A percentile compares a stretch with the other conserved stretches of the same genome.
Evolutionary conservation across 805 yeast genomes (phyloP).

Genomic region (Candida hungchunana): DNA sequence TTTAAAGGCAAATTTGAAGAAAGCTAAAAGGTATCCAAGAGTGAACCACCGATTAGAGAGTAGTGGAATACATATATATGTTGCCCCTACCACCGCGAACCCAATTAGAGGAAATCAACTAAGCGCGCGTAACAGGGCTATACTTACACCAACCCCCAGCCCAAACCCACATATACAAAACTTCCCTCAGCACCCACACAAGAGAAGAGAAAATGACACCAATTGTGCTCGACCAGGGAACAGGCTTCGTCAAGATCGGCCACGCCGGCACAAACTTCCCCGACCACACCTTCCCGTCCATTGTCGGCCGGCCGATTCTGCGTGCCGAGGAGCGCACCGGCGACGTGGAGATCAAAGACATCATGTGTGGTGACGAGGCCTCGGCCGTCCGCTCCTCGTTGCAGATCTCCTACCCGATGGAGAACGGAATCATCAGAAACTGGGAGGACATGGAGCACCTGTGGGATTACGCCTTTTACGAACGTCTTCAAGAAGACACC

Average conservation of each 20-base stretch:
- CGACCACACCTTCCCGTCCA: slow-evolving; percentile 93
- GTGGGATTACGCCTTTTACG: slow-evolving; percentile 97
- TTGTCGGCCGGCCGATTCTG: slow-evolving; percentile 94
- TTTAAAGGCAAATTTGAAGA: no score
- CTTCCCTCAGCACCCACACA: no score
- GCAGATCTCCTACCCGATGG: slow-evolving; percentile 97
- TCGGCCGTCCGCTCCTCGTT: slow-evolving; percentile 82
- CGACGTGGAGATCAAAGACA: slow-evolving; percentile 78
- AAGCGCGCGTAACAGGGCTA: no score
- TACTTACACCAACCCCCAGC: no score
- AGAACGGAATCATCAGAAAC: slow-evolving; percentile 92
- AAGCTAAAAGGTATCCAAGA: no score
- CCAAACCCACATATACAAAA: no score
- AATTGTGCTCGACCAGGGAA: slow-evolving; percentile 93
- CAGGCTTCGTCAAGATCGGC: slow-evolving; percentile 97
- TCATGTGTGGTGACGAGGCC: slow-evolving; percentile 98
- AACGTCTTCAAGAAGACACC: slow-evolving; percentile 76
- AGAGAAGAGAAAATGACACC: no score
- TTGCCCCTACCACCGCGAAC: no score
- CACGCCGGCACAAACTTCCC: slow-evolving; percentile 97
- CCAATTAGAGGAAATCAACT: no score
- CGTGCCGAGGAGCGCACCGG: slow-evolving; percentile 92
- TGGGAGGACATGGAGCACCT: slow-evolving; percentile 99
- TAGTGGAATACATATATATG: no score
- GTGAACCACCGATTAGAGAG: no score